Conservation (phyloP, 1,284 basidiomycete genomes). For the Waitea zeae region DNA sequence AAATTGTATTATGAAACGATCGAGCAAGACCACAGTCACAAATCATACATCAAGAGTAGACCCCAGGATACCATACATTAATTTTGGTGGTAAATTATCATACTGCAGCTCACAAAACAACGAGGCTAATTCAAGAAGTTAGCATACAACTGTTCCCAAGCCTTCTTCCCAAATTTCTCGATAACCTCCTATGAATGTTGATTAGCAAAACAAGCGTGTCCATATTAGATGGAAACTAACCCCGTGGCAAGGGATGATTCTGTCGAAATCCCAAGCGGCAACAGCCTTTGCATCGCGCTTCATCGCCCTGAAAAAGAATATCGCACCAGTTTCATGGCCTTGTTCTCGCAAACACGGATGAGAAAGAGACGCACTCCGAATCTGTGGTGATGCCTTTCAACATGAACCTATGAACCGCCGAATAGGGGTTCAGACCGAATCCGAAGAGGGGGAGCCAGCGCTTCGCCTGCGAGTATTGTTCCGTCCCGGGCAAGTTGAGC, state of each 20-base stretch:
- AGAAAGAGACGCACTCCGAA: conserved; percentile 37
- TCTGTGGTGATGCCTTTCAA: conserved; percentile 42
- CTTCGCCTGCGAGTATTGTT: conserved; percentile 28
- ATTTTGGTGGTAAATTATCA: too few relatives aligned
- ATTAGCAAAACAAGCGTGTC: too few relatives aligned
- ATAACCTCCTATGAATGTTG: too few relatives aligned
- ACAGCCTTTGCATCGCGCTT: conserved; percentile 54
- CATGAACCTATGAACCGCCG: conserved; percentile 15
- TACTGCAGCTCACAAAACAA: too few relatives aligned
- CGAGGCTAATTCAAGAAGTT: too few relatives aligned
- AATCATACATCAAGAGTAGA: too few relatives aligned
- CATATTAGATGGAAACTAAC: conserved; percentile 28
- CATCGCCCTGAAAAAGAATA: conserved; percentile 40
- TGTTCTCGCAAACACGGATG: conserved; percentile 42
- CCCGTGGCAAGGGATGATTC: conserved; percentile 91
- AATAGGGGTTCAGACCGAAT: conserved; percentile 27
- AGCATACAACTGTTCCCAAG: too few relatives aligned
- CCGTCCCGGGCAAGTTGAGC: conserved; percentile 76
- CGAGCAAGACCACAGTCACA: too few relatives aligned
- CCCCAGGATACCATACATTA: too few relatives aligned
- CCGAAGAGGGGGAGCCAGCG: conserved; percentile 33
- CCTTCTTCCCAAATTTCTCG: too few relatives aligned
- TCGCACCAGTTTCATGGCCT: conserved; percentile 11
- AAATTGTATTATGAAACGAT: too few relatives aligned
- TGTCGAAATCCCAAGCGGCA: conserved; percentile 70